Percentiles rank a stretch among this genome's conserved stretches.
Conservation (phyloP, 192 early-diverging fungal species). For the Linnemannia exigua region DNA sequence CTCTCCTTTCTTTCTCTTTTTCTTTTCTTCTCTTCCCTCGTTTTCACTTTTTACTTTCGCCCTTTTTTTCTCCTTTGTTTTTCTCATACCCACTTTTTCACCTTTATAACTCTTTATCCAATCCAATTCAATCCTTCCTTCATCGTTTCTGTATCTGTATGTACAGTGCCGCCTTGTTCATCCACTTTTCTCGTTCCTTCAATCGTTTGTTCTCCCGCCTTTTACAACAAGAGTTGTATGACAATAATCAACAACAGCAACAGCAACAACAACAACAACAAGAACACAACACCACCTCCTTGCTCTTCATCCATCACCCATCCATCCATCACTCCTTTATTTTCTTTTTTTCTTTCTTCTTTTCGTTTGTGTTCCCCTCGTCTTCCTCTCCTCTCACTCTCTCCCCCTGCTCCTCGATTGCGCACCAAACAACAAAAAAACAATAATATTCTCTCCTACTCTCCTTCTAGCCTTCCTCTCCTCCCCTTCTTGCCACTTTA, state of each 20-base stretch:
- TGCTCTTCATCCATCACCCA: too few relatives aligned
- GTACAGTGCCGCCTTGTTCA: slow-evolving; percentile 39
- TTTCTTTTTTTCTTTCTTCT: neutral
- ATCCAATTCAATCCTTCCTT: neutral
- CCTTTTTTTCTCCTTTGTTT: neutral
- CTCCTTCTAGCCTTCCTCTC: neutral
- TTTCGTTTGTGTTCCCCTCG: neutral
- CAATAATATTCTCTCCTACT: neutral
- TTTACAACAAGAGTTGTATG: too few relatives aligned
- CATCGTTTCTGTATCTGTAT: too few relatives aligned
- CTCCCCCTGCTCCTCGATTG: slow-evolving; percentile 40
- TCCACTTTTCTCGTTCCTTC: too few relatives aligned
- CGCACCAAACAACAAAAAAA: slow-evolving; percentile 7
- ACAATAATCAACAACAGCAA: too few relatives aligned
- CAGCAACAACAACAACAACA: too few relatives aligned
- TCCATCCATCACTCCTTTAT: neutral
- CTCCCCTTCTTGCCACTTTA: neutral
- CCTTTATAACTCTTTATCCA: neutral
- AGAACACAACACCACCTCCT: too few relatives aligned
- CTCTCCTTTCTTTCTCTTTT: neutral
- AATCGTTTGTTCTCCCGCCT: too few relatives aligned
- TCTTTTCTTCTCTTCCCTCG: neutral
- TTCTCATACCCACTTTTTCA: neutral
- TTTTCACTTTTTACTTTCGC: neutral
- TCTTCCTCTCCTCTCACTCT: neutral